Percentiles rank a stretch among this genome's conserved stretches.
Evolutionary conservation across 2,329 filamentous ascomycete genomes (phyloP).

Genomic region (Pestalotiopsis sp.): DNA sequence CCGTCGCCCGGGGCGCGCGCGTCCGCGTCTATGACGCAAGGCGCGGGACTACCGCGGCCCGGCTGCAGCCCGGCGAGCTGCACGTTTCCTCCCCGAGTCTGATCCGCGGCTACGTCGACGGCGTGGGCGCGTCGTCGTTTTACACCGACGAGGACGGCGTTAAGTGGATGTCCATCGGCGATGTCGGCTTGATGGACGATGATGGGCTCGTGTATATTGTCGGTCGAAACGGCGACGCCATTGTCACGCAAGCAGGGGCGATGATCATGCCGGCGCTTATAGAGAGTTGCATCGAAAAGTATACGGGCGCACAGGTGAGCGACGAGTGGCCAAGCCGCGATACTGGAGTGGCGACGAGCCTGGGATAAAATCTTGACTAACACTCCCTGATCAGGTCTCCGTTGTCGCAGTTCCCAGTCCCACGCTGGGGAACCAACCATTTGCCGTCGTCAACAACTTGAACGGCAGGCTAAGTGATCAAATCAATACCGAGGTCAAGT

Average conservation of each 20-base stretch:
- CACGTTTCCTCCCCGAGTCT: not conserved
- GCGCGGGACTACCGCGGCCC: not conserved
- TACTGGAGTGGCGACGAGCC: no score
- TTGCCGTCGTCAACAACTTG: not conserved
- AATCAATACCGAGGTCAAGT: conserved; percentile 1
- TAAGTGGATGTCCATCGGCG: conserved; percentile 14
- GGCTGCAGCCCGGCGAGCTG: not conserved
- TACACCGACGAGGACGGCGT: not conserved
- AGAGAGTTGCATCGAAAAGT: conserved; percentile 14
- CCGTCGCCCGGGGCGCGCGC: not conserved
- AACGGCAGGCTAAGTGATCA: not conserved
- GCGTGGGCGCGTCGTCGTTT: not conserved
- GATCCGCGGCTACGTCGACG: not conserved
- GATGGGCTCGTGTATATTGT: conserved; percentile 15
- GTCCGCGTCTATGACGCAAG: not conserved
- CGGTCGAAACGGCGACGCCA: conserved; percentile 8
- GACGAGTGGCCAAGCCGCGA: not conserved
- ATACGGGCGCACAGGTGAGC: conserved; percentile 11
- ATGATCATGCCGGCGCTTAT: conserved; percentile 13
- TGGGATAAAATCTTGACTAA: not conserved
- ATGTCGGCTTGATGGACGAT: conserved; percentile 10
- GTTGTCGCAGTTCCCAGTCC: not conserved
- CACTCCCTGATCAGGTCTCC: not conserved
- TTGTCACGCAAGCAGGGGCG: conserved; percentile 6
- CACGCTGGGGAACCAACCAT: not conserved